Conservation (phyloP, 2,329 filamentous ascomycete species). For the Microdochium nivale region DNA sequence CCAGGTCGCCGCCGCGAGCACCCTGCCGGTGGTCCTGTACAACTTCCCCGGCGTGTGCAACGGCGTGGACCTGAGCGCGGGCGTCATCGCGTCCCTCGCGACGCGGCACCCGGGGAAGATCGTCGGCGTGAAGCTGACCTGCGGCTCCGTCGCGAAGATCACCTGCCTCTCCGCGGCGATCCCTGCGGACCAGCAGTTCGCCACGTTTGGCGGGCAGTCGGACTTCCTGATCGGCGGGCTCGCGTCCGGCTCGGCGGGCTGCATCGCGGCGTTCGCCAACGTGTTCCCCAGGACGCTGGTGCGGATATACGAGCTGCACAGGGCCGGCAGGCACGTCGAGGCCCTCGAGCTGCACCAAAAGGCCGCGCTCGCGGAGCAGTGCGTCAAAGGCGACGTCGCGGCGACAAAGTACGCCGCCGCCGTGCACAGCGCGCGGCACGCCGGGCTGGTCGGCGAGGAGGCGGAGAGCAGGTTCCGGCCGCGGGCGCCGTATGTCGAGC, state of each 20-base stretch:
- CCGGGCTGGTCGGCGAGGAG: slow-evolving; percentile 42
- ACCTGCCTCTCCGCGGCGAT: slow-evolving; percentile 44
- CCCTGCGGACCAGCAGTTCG: slow-evolving; percentile 47
- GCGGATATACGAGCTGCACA: slow-evolving; percentile 53
- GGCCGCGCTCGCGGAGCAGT: slow-evolving; percentile 56
- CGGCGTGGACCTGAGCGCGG: slow-evolving; percentile 60
- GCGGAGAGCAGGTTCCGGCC: slow-evolving; percentile 50
- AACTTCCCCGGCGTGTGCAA: slow-evolving; percentile 64
- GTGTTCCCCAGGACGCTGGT: slow-evolving; percentile 49
- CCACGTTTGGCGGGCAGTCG: slow-evolving; percentile 63
- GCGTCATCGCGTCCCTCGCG: slow-evolving; percentile 46
- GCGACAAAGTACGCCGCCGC: slow-evolving; percentile 61
- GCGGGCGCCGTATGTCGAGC: slow-evolving; percentile 50
- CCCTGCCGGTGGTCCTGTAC: slow-evolving; percentile 54
- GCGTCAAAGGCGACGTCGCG: slow-evolving; percentile 58
- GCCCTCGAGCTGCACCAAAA: slow-evolving; percentile 52
- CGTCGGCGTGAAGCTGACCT: slow-evolving; percentile 59
- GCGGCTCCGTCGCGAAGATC: slow-evolving; percentile 53
- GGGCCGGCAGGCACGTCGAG: slow-evolving; percentile 45
- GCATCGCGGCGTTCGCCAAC: slow-evolving; percentile 55
- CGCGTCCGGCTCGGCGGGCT: slow-evolving; percentile 48
- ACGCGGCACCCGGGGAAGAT: slow-evolving; percentile 39
- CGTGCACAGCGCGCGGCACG: slow-evolving; percentile 46
- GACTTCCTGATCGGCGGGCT: slow-evolving; percentile 61
- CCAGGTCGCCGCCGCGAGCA: slow-evolving; percentile 41